These are phyloP conservation scores for Flaveria bidentis DNA, from an alignment of 129 eudicot genomes.

Conservation along the genomic window DNA sequence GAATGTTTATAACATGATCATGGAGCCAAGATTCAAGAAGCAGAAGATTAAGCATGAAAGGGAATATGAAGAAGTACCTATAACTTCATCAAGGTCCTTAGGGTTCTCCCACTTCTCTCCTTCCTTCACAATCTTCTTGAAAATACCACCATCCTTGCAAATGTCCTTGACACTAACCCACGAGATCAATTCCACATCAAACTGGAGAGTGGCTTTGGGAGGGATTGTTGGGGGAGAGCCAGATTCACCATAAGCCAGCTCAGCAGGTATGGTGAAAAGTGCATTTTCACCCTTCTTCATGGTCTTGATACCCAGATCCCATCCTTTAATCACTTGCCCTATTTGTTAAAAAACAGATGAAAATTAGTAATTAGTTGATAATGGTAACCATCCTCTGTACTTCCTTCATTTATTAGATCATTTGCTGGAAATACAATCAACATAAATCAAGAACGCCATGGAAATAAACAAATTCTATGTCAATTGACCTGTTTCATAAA, in stretches of 20 bases:
- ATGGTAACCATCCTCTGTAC: too few species aligned
- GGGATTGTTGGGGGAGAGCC: constrained; percentile 98
- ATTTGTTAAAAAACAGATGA: background rate
- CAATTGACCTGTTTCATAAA: too few species aligned
- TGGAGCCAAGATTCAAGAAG: background rate
- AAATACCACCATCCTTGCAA: constrained; percentile 38
- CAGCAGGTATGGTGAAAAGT: constrained; percentile 86
- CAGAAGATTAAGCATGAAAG: background rate
- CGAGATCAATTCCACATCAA: constrained; percentile 80
- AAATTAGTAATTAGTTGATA: too few species aligned
- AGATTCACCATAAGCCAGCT: constrained; percentile 83
- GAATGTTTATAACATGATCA: background rate
- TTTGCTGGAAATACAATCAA: too few species aligned
- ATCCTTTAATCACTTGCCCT: constrained; percentile 98
- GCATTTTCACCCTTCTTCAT: constrained; percentile 99
- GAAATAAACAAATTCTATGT: too few species aligned
- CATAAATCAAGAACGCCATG: too few species aligned
- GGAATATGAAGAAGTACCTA: background rate
- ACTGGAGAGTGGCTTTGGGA: constrained; percentile 85
- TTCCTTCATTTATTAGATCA: too few species aligned
- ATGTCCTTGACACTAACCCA: constrained; percentile 94
- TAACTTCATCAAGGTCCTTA: constrained; percentile 3
- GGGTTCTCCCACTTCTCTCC: constrained; percentile 3
- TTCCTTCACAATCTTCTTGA: background rate
- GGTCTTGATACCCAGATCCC: constrained; percentile 92